Evolutionary conservation across 305 asterid genomes (phyloP), one percentile per base, ranked within the genome.

Genomic region (Fraxinus baroniana): DNA sequence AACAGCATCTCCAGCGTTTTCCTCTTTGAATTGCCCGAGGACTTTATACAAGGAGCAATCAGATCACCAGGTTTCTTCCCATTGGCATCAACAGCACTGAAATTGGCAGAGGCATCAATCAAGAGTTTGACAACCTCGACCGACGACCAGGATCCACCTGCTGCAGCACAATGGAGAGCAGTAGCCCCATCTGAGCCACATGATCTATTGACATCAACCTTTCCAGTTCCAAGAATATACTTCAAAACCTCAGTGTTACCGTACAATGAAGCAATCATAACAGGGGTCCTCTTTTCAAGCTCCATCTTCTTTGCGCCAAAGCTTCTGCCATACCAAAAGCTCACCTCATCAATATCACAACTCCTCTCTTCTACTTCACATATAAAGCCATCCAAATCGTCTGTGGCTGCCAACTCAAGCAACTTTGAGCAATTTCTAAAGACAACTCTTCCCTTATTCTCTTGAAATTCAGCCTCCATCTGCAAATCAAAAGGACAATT

Each of bases 101-200:
- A 37, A 66, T 92, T 94, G 0, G 80, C 93, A 0, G 89, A 83
- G n/a, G 90, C 90, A 1, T 79, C 86, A 41, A 91, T 39, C 85
- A 93, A 81, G 83, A 89, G 80, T 86, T 84, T 84, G 26, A 89
- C 89, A n/a, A 80, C 89, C 83, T 91, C 92, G 0, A 90, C 81
- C 0, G 93, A 89, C 0, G 89, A 77, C 87, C 89, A 87, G 7
- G 88, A 87, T 2, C 96, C 94, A 52, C 94, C 96, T 0, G 96
- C 93, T 0, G 92, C 90, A 0, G 92, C 97, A 35, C 97, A 93
- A 81, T 93, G 97, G 17, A 93, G 94, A 1, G 97, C 89, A 6
- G 97, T 90, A 80, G 93, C 93, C 15, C 94, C 90, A 78, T 92
- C 97, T 0, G 91, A 88, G 36, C 95, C 94, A 52, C 91, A 91